Evolutionary conservation across 2,329 filamentous ascomycete genomes (phyloP).

Genomic region (Penicillium sp.): DNA sequence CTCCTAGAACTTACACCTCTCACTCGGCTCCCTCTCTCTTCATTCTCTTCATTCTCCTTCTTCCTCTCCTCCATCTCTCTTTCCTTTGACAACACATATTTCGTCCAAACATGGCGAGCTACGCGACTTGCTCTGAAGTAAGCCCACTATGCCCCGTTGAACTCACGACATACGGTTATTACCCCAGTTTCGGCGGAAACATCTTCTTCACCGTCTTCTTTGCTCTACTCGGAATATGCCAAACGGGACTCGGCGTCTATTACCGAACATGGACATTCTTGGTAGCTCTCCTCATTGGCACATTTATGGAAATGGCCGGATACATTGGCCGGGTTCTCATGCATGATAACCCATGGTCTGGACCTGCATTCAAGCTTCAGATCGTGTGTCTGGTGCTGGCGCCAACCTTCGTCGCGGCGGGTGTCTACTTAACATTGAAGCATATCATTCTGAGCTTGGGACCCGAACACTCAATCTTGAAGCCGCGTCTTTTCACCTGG

Average conservation of each 20-base stretch:
- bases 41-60: neutral
- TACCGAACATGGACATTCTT: constrained; percentile 59
- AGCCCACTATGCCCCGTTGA: constrained; percentile 46
- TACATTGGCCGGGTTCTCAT: constrained; percentile 58
- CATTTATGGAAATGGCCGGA: constrained; percentile 54
- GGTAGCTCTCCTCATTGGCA: constrained; percentile 50
- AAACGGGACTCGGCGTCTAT: constrained; percentile 51
- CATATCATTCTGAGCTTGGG: constrained; percentile 60
- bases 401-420: constrained; percentile 56
- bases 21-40: neutral
- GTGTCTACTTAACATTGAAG: constrained; percentile 58
- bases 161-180: constrained; percentile 55
- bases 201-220: constrained; percentile 55
- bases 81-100: neutral
- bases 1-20: neutral
- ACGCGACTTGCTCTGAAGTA: constrained; percentile 36
- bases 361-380: constrained; percentile 53
- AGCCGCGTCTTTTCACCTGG: constrained; percentile 55
- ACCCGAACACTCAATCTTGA: constrained; percentile 48
- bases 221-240: constrained; percentile 49
- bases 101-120: constrained; percentile 19
- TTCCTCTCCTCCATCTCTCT: neutral
- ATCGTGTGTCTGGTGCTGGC: constrained; percentile 58
- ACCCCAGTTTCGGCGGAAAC: constrained; percentile 53
- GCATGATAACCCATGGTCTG: constrained; percentile 53